Evolutionary conservation across 345 rosid genomes (phyloP), one percentile per base, ranked within the genome.

Genomic region (Eucalyptus brandiana): DNA sequence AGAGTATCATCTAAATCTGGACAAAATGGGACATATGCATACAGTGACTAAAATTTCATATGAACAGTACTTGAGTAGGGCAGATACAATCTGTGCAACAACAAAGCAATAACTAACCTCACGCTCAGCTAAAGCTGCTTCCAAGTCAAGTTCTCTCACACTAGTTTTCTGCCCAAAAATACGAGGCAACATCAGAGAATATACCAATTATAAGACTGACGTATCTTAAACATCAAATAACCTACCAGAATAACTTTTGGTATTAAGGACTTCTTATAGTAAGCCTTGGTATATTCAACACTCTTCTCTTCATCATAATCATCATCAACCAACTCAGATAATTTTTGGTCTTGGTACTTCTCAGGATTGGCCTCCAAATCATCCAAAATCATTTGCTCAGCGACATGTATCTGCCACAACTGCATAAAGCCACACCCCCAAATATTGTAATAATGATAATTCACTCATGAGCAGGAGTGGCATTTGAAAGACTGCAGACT

Each of bases 361-460:
- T 94, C 95, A 10, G 99, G 99, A 93, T 97, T 97, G 47, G 91
- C 92, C 91, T 96, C 99, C 89, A 92, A 91, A 91, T 97, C 98
- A 93, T 95, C 98, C 95, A 97, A 89, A 90, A 97, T 95, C 98
- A 97, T 94, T 93, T 97, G 99, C 93, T 97, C 99, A 89, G 99
- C 98, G 50, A 91, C 94, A 92, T 96, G 97, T 60, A 97, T 91
- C 91, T 95, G 97, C 99, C 99, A 97, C 92, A 97, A 89, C 99
- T 97, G 98, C 83, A 76, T 76, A 76, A 76, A 76, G 47, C 47
- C 83, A 76, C 47, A 76, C 83, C 83, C 23, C 47, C 16, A 76
- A 21, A 76, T 6, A 76, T 40, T 76, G 28, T 16, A 21, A 76
- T 10, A 19, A 76, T 21, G 45, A 37, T 5, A 76, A 76, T 40